These are phyloP conservation scores for Globisporangium canariense DNA, from an alignment of 352 stramenopile genomes.

Conservation along the genomic window DNA sequence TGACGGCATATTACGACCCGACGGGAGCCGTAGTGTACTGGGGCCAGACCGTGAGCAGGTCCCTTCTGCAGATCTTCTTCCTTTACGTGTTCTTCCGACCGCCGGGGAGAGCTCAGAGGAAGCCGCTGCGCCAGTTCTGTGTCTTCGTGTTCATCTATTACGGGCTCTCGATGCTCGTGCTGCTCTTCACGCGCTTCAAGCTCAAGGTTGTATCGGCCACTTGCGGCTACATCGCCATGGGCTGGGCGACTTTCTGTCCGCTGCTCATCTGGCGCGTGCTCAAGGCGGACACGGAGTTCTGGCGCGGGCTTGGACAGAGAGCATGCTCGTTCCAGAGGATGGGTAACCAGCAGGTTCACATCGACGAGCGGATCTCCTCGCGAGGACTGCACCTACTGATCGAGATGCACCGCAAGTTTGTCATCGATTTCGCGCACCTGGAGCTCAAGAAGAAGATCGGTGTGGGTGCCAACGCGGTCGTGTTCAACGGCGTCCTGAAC, in stretches of 20 bases:
- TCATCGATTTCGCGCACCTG: constrained; percentile 69
- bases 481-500: constrained; percentile 47
- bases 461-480: constrained; percentile 35
- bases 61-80: constrained; percentile 8
- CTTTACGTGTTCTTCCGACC: constrained; percentile 31
- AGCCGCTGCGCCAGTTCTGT: constrained; percentile 28
- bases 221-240: constrained; percentile 22
- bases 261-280: constrained; percentile 50
- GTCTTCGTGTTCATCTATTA: constrained; percentile 21
- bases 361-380: constrained; percentile 40
- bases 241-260: constrained; percentile 29
- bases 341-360: constrained; percentile 11
- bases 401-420: constrained; percentile 61
- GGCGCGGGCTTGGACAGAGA: constrained; percentile 35
- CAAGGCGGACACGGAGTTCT: constrained; percentile 50
- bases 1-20: constrained; percentile 5
- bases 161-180: constrained; percentile 18
- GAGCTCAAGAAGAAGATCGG: constrained; percentile 49
- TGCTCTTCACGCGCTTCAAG: constrained; percentile 1
- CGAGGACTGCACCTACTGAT: constrained; percentile 51
- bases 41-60: not conserved
- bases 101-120: constrained; percentile 27
- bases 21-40: constrained; percentile 10
- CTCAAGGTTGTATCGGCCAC: not conserved
- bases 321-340: constrained; percentile 30